Conservation (phyloP, 306 rosid genomes). For the Glycyrrhiza uralensis region DNA sequence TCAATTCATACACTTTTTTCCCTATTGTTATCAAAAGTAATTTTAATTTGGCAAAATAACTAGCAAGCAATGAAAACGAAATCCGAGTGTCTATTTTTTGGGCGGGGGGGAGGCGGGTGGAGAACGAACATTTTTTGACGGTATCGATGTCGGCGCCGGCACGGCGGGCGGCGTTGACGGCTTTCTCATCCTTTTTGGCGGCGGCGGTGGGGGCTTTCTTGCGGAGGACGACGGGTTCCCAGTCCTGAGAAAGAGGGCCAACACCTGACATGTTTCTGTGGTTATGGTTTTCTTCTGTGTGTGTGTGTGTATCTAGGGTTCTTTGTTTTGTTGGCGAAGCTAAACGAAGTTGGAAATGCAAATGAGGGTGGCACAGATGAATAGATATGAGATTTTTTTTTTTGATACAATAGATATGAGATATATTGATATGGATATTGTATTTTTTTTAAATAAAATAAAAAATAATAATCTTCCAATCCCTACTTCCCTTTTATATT, state of each 20-base stretch:
- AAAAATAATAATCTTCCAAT: too few species aligned
- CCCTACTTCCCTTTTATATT: too few species aligned
- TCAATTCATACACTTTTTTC: neutral
- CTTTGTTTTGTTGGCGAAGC: neutral
- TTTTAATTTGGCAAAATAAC: neutral
- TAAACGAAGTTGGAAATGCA: neutral
- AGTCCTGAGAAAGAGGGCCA: constrained; percentile 74
- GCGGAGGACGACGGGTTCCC: constrained; percentile 86
- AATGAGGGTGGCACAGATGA: neutral
- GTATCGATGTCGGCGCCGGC: constrained; percentile 82
- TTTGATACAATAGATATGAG: too few species aligned
- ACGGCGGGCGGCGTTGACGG: constrained; percentile 93
- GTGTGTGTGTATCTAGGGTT: neutral
- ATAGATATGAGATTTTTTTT: too few species aligned
- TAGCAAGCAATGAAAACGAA: neutral
- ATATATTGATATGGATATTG: too few species aligned
- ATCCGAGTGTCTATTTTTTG: neutral
- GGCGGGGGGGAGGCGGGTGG: neutral
- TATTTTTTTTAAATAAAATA: too few species aligned
- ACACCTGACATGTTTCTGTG: constrained; percentile 46
- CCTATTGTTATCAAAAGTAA: neutral
- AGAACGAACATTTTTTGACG: constrained; percentile 54
- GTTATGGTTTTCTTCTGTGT: neutral
- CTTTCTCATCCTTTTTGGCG: constrained; percentile 89
- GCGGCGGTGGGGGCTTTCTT: constrained; percentile 86